Conservation (phyloP, 73 alveolate genomes). For the Paramecium primaurelia region DNA sequence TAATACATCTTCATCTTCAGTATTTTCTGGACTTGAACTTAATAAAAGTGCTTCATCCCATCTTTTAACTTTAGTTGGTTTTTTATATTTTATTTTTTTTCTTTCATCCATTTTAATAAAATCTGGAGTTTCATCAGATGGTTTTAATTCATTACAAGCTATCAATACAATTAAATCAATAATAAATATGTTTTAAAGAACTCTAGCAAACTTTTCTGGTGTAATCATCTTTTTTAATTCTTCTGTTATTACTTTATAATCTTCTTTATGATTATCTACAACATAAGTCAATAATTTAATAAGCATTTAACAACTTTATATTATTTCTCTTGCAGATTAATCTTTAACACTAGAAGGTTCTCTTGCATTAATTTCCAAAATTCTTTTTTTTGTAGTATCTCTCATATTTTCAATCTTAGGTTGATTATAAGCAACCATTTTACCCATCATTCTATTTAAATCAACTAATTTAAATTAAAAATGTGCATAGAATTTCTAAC, state of each 20-base stretch:
- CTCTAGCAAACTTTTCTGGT: not conserved
- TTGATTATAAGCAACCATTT: not conserved
- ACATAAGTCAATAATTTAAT: not conserved
- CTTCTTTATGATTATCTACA: not conserved
- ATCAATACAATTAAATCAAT: not conserved
- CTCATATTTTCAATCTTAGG: not conserved
- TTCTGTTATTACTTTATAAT: not conserved
- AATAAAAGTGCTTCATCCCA: slow-evolving; percentile 33
- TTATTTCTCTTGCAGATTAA: not conserved
- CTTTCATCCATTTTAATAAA: not conserved
- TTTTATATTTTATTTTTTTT: not conserved
- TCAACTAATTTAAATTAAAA: not conserved
- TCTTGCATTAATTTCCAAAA: not conserved
- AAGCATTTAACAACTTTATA: not conserved
- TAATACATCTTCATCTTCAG: not conserved
- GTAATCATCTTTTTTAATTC: not conserved
- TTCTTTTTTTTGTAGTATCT: slow-evolving; percentile 40
- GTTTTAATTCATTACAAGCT: not conserved
- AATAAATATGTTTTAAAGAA: not conserved
- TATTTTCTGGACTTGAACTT: not conserved
- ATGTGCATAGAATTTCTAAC: not conserved
- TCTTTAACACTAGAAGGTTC: not conserved
- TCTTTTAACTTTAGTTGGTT: not conserved
- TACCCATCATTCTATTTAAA: not conserved
- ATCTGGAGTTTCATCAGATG: not conserved